These are phyloP conservation scores for Trametes pubescens DNA, from an alignment of 1,284 basidiomycete genomes.

Conservation along the genomic window DNA sequence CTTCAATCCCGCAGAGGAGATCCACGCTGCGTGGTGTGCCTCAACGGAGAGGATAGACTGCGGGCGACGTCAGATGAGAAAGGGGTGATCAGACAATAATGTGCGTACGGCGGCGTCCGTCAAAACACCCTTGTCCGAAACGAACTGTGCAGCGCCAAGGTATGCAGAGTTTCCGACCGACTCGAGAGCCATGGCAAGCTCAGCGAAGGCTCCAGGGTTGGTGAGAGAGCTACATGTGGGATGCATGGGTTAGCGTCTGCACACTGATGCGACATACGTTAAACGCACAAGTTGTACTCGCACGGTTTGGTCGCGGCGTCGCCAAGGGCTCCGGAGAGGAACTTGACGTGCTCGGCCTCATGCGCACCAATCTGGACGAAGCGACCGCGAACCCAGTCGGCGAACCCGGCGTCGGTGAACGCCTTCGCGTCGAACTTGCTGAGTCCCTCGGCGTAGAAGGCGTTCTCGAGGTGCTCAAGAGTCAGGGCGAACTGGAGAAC, in stretches of 20 bases:
- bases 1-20: constrained; percentile 54
- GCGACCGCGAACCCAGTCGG: constrained; percentile 56
- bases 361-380: constrained; percentile 64
- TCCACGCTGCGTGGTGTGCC: constrained; percentile 59
- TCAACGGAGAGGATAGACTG: constrained; percentile 55
- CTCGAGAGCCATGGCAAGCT: constrained; percentile 60
- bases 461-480: constrained; percentile 74
- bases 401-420: constrained; percentile 62
- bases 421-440: constrained; percentile 52
- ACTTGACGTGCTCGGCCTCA: constrained; percentile 55
- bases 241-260: background rate
- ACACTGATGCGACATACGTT: background rate
- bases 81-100: background rate
- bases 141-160: constrained; percentile 53
- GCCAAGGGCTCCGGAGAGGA: constrained; percentile 59
- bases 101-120: constrained; percentile 27
- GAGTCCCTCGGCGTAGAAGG: constrained; percentile 63
- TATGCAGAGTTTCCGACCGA: constrained; percentile 60
- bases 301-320: constrained; percentile 58
- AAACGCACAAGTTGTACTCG: constrained; percentile 63
- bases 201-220: constrained; percentile 55
- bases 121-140: constrained; percentile 30
- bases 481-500: constrained; percentile 67
- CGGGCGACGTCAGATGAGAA: background rate
- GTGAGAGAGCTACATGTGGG: constrained; percentile 50